Evolutionary conservation across 78 protist genomes (phyloP).

Genomic region (Dictyostelium intermedium): DNA sequence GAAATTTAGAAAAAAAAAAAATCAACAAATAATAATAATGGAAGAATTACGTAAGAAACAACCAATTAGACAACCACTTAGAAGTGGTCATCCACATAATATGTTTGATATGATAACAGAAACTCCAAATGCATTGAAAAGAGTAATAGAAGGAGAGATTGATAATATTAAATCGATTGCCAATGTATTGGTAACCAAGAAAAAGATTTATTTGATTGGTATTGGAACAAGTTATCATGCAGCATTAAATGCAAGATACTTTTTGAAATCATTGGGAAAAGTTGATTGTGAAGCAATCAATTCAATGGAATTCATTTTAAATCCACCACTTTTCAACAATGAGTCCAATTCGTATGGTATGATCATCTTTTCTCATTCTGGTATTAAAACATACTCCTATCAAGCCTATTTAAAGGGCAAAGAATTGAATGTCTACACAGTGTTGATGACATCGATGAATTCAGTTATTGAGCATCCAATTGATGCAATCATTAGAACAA

Average conservation of each 20-base stretch:
- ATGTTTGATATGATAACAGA: slow-evolving; percentile 56
- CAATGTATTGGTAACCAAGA: not conserved
- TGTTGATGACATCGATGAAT: slow-evolving; percentile 1
- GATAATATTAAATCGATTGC: not conserved
- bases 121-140: slow-evolving; percentile 35
- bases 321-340: not conserved
- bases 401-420: not conserved
- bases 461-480: not conserved
- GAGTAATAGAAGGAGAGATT: slow-evolving; percentile 18
- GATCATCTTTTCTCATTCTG: slow-evolving; percentile 57
- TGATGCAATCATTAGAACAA: slow-evolving; percentile 43
- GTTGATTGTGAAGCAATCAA: slow-evolving; percentile 1
- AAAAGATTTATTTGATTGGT: slow-evolving; percentile 26
- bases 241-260: slow-evolving; percentile 28
- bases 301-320: slow-evolving; percentile 19
- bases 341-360: not conserved
- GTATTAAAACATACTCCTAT: slow-evolving; percentile 13
- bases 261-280: not conserved
- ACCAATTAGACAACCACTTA: slow-evolving; percentile 16
- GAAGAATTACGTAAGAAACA: slow-evolving; percentile 32
- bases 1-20: too few species aligned
- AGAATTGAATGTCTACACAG: slow-evolving; percentile 8
- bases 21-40: not conserved
- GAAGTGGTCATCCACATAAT: slow-evolving; percentile 52
- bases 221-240: slow-evolving; percentile 64